A percentile compares a stretch with the other conserved stretches of the same genome.
These are phyloP conservation scores for Coemansia sp. DNA, from an alignment of 192 early-diverging fungal species.

Conservation along the genomic window DNA sequence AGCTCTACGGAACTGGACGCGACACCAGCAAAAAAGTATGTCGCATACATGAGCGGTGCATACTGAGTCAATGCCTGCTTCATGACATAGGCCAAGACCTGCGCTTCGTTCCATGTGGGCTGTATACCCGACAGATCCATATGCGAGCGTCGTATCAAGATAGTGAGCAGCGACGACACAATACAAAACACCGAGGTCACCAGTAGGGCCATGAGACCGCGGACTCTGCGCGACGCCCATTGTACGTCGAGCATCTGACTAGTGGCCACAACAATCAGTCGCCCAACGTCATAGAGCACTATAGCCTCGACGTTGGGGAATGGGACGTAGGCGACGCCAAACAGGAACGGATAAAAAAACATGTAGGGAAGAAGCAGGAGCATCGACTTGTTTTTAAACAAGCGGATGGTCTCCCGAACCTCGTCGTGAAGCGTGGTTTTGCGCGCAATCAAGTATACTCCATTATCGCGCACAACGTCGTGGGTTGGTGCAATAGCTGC, in stretches of 20 bases:
- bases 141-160: constrained; percentile 1
- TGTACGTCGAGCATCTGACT: constrained; percentile 39
- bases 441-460: constrained; percentile 39
- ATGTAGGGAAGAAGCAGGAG: constrained; percentile 40
- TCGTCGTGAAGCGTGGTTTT: constrained; percentile 20
- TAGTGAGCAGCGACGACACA: constrained; percentile 13
- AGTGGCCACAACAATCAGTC: constrained; percentile 29
- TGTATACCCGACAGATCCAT: constrained; percentile 15
- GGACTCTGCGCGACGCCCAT: constrained; percentile 27
- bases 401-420: constrained; percentile 11
- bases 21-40: constrained; percentile 40
- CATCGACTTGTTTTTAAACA: constrained; percentile 34
- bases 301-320: constrained; percentile 26
- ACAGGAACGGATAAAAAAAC: constrained; percentile 40
- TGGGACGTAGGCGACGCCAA: constrained; percentile 27
- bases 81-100: constrained; percentile 14
- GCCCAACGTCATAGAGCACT: constrained; percentile 38
- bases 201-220: constrained; percentile 17
- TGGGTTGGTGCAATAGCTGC: constrained; percentile 31
- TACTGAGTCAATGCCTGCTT: constrained; percentile 9
- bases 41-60: constrained; percentile 12
- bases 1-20: constrained; percentile 46
- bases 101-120: not conserved
- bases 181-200: constrained; percentile 11
- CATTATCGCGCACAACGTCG: constrained; percentile 39